These are phyloP conservation scores for Nigrospora osmanthi DNA, from an alignment of 2,329 filamentous ascomycete species.

Conservation along the genomic window DNA sequence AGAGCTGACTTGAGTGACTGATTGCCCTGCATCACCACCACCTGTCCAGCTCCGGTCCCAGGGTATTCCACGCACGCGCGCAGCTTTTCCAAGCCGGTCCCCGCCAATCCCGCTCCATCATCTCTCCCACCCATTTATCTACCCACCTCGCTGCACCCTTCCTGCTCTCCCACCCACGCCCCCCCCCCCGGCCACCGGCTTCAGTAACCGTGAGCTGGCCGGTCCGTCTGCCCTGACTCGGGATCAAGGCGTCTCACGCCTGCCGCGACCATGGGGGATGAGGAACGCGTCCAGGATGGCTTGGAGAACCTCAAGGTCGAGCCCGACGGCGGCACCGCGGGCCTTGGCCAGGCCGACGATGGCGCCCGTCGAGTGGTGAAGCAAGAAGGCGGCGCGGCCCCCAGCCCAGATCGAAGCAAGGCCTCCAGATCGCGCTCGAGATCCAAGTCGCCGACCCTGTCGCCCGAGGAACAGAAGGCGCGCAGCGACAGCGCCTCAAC, in stretches of 20 bases:
- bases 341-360: constrained; percentile 21
- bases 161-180: too few relatives aligned
- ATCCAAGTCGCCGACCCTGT: constrained; percentile 29
- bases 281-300: constrained; percentile 19
- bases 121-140: too few relatives aligned
- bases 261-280: constrained; percentile 19
- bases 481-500: constrained; percentile 40
- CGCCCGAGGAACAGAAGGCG: constrained; percentile 36
- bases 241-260: not conserved
- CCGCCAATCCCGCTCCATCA: too few relatives aligned
- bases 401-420: constrained; percentile 32
- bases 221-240: too few relatives aligned
- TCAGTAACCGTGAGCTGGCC: too few relatives aligned
- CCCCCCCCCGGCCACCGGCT: too few relatives aligned
- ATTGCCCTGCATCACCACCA: too few relatives aligned
- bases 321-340: constrained; percentile 16
- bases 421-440: constrained; percentile 29
- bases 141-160: too few relatives aligned
- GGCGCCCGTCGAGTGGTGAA: constrained; percentile 20
- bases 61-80: too few relatives aligned
- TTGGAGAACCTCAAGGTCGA: constrained; percentile 37
- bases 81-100: too few relatives aligned
- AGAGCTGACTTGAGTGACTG: too few relatives aligned
- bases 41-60: too few relatives aligned
- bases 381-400: constrained; percentile 26